Conservation (phyloP, 306 rosid genomes). For the Calophaca sinica region DNA sequence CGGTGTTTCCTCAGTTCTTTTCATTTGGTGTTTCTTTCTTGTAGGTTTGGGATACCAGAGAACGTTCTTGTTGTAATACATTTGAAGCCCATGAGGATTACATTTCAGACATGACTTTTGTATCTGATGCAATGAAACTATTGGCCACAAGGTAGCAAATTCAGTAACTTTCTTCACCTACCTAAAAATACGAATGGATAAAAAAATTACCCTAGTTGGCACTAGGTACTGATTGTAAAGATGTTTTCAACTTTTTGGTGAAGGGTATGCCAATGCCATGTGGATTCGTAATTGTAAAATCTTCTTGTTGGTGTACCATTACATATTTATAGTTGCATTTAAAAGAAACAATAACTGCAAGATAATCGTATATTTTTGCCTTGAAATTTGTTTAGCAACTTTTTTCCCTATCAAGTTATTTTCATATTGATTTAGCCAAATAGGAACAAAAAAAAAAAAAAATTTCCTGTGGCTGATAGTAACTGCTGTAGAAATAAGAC, state of each 20-base stretch:
- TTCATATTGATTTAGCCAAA: not conserved
- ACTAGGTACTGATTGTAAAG: slow-evolving; percentile 19
- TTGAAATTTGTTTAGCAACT: not conserved
- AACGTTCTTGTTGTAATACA: slow-evolving; percentile 77
- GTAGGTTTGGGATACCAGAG: slow-evolving; percentile 95
- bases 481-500: not conserved
- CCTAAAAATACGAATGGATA: slow-evolving; percentile 2
- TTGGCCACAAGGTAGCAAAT: slow-evolving; percentile 79
- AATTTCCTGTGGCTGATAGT: not conserved
- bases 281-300: not conserved
- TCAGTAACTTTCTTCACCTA: slow-evolving; percentile 18
- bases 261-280: not conserved
- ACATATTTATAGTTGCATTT: slow-evolving; percentile 14
- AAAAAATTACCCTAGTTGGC: not conserved
- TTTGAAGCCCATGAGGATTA: slow-evolving; percentile 80
- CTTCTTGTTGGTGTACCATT: not conserved
- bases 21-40: slow-evolving; percentile 17
- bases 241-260: slow-evolving; percentile 12
- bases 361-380: not conserved
- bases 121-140: slow-evolving; percentile 77
- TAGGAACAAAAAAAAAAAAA: not conserved
- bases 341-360: not conserved
- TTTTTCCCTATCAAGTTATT: not conserved
- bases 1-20: slow-evolving; percentile 24
- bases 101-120: slow-evolving; percentile 82